Base-by-base conservation (phyloP, 2,329 filamentous ascomycete genomes). In the Scolecobasidium constrictum region DNA sequence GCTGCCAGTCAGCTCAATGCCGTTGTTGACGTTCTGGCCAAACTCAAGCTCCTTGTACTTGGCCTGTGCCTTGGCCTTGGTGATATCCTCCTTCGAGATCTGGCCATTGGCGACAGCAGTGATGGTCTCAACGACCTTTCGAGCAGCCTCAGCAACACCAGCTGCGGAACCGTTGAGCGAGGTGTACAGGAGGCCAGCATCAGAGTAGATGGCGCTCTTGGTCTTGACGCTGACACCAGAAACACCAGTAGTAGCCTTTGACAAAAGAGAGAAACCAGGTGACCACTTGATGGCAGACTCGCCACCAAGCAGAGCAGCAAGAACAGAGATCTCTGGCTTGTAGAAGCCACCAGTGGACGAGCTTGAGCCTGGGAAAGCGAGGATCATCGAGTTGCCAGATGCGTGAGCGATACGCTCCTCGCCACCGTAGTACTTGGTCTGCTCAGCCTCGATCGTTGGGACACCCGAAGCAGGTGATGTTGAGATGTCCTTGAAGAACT, bases 201-300 rank as follows among this genome's bases (percentile, higher is more conserved):
- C 92, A 13, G 90, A 94, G 77, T 95, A 98, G 51, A 81, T 75
- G 52, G 79, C 69, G 68, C 92, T 90, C 56, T 80, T 75, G 49
- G 90, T 86, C 28, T 76, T 72, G 56, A 86, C 76, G 40, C 71
- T 73, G 49, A 83, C 77, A 51, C 78, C 77, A 28, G 80, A 72
- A 56, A 77, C 70, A 36, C 74, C 72, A 48, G 80, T 72, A 45
- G 79, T 75, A 47, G 81, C 82, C 72, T 94, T 88, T 59, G 83
- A 75, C 47, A 98, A 77, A 48, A 95, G 74, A 46, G 85, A 90
- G 75, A 94, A 96, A 55, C 92, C 92, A 49, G 86, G 69, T 41
- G 86, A 81, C 90, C 90, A 98, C 73, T 96, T 98, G 72, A 96
- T 87, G 65, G 71, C 83, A 43, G 87, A 83, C 65, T 93, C 70